Evolutionary conservation across 2,329 filamentous ascomycete species (phyloP).

Genomic region (Mycogone perniciosa): DNA sequence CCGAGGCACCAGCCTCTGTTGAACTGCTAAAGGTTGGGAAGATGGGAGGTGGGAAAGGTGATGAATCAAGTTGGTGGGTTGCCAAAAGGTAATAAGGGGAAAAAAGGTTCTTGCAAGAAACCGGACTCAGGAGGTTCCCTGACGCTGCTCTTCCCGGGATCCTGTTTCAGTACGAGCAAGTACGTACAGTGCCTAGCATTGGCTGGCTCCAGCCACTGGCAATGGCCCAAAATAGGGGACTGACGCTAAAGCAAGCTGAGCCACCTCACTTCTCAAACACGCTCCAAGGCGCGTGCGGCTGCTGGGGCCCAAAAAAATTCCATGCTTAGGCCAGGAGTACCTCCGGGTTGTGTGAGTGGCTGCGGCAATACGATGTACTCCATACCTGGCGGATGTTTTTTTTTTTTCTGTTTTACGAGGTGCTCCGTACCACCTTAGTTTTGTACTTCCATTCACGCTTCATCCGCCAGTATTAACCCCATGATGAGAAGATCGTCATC

Average conservation of each 20-base stretch:
- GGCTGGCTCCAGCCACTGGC: constrained; percentile 1
- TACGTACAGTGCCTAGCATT: constrained; percentile 4
- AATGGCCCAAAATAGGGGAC: constrained; percentile 15
- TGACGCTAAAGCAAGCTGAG: constrained; percentile 13
- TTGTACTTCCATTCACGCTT: not conserved
- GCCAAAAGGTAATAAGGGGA: constrained; percentile 18
- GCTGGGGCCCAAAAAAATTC: not conserved
- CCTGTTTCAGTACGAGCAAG: constrained; percentile 12
- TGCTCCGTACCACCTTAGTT: not conserved
- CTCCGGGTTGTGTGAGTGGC: constrained; percentile 7
- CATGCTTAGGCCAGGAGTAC: constrained; percentile 1
- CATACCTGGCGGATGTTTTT: not conserved
- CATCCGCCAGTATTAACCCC: too few species aligned
- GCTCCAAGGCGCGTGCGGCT: not conserved
- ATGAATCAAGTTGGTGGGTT: constrained; percentile 19
- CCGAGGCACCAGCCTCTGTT: constrained; percentile 28
- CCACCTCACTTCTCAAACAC: constrained; percentile 10
- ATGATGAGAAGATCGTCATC: constrained; percentile 7
- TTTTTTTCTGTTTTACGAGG: not conserved
- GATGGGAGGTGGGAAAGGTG: constrained; percentile 17
- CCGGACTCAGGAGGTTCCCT: constrained; percentile 12
- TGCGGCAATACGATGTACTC: constrained; percentile 9
- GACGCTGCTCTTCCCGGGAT: constrained; percentile 9
- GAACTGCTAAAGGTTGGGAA: constrained; percentile 23
- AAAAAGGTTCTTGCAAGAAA: constrained; percentile 14